A percentile compares a stretch with the other conserved stretches of the same genome.
Conservation (phyloP, 2,329 filamentous ascomycete species). For the Cladosporium oxysporum region DNA sequence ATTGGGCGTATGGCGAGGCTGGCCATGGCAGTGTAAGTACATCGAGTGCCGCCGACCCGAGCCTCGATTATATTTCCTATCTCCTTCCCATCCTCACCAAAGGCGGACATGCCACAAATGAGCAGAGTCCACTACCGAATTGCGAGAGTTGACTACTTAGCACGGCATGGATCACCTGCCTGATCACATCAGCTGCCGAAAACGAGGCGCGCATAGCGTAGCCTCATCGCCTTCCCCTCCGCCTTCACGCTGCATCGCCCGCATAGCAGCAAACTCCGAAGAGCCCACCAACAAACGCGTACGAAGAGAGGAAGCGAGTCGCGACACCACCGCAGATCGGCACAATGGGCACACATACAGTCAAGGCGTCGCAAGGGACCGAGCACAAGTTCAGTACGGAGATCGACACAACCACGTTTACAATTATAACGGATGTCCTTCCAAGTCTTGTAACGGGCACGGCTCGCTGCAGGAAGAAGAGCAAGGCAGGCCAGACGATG, state of each 20-base stretch:
- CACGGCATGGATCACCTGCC: not conserved
- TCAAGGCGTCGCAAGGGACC: not conserved
- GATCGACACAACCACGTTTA: not conserved
- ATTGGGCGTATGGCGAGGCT: not conserved
- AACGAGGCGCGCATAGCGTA: not conserved
- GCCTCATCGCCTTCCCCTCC: not conserved
- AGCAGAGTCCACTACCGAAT: not conserved
- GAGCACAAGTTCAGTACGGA: not conserved
- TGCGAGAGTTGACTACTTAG: not conserved
- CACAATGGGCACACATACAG: not conserved
- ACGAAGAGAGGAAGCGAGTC: not conserved
- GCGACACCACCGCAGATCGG: no score
- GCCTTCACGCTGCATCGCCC: not conserved
- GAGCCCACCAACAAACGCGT: not conserved
- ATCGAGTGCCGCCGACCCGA: not conserved
- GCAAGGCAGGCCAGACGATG: no score
- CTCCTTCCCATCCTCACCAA: not conserved
- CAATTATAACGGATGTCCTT: not conserved
- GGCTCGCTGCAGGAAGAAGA: no score
- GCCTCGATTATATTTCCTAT: not conserved
- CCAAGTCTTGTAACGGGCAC: no score
- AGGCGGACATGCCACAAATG: not conserved
- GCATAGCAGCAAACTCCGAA: not conserved
- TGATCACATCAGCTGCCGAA: not conserved
- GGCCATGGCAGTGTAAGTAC: not conserved